Base-by-base conservation (phyloP, 2,329 filamentous ascomycete species). In the Neopestalotiopsis rosae region DNA sequence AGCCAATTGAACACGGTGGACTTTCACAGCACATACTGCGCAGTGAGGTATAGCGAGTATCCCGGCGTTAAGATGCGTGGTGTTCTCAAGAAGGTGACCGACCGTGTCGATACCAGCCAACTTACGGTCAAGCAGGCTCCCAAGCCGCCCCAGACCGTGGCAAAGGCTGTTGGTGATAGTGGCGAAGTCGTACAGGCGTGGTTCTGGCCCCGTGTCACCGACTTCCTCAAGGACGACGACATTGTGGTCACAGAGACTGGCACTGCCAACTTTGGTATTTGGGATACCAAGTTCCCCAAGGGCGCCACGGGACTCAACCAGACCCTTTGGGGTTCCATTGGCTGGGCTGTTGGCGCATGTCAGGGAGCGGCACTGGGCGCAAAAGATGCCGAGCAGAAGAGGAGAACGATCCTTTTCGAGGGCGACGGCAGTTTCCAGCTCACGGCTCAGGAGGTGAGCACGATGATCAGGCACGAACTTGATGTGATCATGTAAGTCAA, bases 381-480 rank as follows among this genome's bases (percentile, higher is more conserved):
- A 0, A 90, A 90, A 74, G 94, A 96, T 76, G 81, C 82, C 49
- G 84, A 83, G 4, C 68, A 69, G 67, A 66, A 69, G 65, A 82
- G 89, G 32, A 86, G 94, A 69, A 94, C 92, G 0, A 91, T 98
- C 61, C 85, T 97, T 49, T 95, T 97, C 76, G 93, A 94, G n/a
- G 94, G 94, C 30, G 94, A 97, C 75, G 94, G 94, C 34, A 94
- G 91, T 68, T 91, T 97, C 80, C 94, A 97, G 79, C 85, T 97
- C 69, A 97, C 94, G 0, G 91, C 89, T 0, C 94, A 97, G 78
- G 94, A 96, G 80, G 78, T 97, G 71, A 92, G 90, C 79, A 96
- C 94, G 12, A 95, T 97, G 87, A 88, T 97, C 72, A 88, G 91
- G 38, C 90, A 93, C 70, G 85, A 88, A 30, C 83, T 97, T 68